Base-by-base conservation (phyloP, 2,329 filamentous ascomycete species). In the Aspergillus versicolor region DNA sequence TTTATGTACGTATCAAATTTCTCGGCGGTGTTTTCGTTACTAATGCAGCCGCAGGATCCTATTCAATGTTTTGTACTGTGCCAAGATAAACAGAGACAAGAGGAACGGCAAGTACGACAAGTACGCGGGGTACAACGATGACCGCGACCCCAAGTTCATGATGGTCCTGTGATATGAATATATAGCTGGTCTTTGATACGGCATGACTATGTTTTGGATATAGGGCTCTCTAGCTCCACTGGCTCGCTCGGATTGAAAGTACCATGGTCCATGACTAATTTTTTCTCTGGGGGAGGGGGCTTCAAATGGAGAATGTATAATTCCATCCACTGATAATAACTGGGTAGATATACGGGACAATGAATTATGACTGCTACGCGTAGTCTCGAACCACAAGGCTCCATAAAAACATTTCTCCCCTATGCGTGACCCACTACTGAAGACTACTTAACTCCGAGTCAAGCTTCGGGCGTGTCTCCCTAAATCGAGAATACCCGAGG, bases 81-180 rank as follows among this genome's bases (percentile, higher is more conserved):
- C 73, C 60, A 88, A 87, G 71, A 77, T 88, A 24, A 89, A 89
- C 65, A 75, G 73, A 7, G 85, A 88, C 65, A 89, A 89, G 73
- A 75, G 69, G 12, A 74, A 64, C 4, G 86, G 86, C 1, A 86
- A 84, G 65, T 84, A 87, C 63, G 81, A 81, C 50, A 67, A 82
- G 61, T 88, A 80, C 63, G 73, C 73, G 40, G 85, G 83, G 0
- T 82, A 70, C 58, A 83, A 82, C 0, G 86, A 89, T 65, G 87
- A 89, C 63, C 76, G 86, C 22, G 84, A 88, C 60, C 86, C 86
- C 0, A 70, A 75, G 2, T 88, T 88, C 63, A 81, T 76, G 60
- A 79, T 88, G 77, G 77, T 88, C 8, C 63, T 88, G 27, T 30
- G 27, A 30, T 30, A 30, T 30, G 27, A 11, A 30, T 30, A 30